Evolutionary conservation across 805 yeast genomes (phyloP).

Genomic region (Allodekkera sacchari): DNA sequence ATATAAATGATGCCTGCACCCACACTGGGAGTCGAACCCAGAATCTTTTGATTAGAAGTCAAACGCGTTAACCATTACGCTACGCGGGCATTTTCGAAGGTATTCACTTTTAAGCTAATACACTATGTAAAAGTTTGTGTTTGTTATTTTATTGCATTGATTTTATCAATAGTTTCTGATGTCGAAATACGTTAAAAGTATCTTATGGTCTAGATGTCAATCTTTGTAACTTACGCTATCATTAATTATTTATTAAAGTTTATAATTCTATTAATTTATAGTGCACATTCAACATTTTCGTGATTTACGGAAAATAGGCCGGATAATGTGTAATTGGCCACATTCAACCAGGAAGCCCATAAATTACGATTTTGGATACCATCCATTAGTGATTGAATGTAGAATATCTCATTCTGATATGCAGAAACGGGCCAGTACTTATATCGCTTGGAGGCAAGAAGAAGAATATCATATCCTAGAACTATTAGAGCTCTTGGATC

Average conservation of each 20-base stretch:
- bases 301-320: too few species aligned
- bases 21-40: conserved; percentile 11
- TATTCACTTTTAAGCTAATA: too few species aligned
- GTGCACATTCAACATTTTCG: too few species aligned
- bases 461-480: conserved; percentile 13
- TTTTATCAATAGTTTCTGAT: too few species aligned
- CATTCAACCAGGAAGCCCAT: conserved; percentile 9
- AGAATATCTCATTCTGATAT: conserved; percentile 6
- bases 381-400: conserved; percentile 4
- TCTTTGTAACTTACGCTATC: too few species aligned
- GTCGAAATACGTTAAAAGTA: too few species aligned
- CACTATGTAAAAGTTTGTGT: too few species aligned
- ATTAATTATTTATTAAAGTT: too few species aligned
- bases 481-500: conserved; percentile 16
- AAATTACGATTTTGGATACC: conserved; percentile 1
- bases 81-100: conserved; percentile 10
- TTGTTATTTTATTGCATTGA: too few species aligned
- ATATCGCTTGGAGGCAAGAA: conserved; percentile 8
- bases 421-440: conserved; percentile 3
- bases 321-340: not conserved
- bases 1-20: too few species aligned
- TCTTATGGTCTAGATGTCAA: too few species aligned
- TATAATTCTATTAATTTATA: too few species aligned
- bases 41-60: conserved; percentile 10
- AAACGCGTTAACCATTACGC: conserved; percentile 11